Percentiles rank a stretch among this genome's conserved stretches.
Conservation (phyloP, 768 basidiomycete species). For the Coprinopsis strossmayeri region DNA sequence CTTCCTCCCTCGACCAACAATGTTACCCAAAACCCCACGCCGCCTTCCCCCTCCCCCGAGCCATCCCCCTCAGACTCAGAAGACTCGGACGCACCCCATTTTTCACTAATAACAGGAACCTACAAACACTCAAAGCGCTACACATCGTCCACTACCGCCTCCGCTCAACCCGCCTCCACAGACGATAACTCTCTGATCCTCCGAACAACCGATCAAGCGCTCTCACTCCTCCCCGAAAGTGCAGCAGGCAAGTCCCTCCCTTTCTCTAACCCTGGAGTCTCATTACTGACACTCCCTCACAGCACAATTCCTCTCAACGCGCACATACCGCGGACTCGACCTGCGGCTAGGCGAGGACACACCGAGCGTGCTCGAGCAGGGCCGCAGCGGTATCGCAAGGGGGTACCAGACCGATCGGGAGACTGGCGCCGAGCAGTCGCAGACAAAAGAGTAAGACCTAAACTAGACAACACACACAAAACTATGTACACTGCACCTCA, state of each 20-base stretch:
- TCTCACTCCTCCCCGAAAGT: slow-evolving; percentile 53
- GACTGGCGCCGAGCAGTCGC: too few relatives aligned
- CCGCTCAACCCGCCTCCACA: neutral
- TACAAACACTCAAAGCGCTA: slow-evolving; percentile 76
- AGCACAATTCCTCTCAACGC: slow-evolving; percentile 62
- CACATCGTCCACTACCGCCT: slow-evolving; percentile 16
- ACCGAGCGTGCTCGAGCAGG: slow-evolving; percentile 82
- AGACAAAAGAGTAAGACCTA: too few relatives aligned
- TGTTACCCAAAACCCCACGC: neutral
- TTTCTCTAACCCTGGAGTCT: neutral
- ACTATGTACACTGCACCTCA: too few relatives aligned
- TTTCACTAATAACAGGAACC: slow-evolving; percentile 81
- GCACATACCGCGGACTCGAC: slow-evolving; percentile 81
- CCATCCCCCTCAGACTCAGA: slow-evolving; percentile 23
- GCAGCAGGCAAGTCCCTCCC: slow-evolving; percentile 52
- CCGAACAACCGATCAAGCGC: slow-evolving; percentile 56
- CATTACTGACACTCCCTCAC: slow-evolving; percentile 6
- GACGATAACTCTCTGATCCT: slow-evolving; percentile 37
- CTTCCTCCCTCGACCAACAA: slow-evolving; percentile 24
- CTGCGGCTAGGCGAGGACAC: slow-evolving; percentile 67
- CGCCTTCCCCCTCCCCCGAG: neutral
- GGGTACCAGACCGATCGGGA: slow-evolving; percentile 64
- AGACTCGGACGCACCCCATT: slow-evolving; percentile 70
- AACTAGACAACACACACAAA: too few relatives aligned
- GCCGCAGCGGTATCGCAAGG: slow-evolving; percentile 82